phyloP scores from a whole-genome alignment of 2,329 filamentous ascomycete genomes.

The Colletotrichum sp. region DNA sequence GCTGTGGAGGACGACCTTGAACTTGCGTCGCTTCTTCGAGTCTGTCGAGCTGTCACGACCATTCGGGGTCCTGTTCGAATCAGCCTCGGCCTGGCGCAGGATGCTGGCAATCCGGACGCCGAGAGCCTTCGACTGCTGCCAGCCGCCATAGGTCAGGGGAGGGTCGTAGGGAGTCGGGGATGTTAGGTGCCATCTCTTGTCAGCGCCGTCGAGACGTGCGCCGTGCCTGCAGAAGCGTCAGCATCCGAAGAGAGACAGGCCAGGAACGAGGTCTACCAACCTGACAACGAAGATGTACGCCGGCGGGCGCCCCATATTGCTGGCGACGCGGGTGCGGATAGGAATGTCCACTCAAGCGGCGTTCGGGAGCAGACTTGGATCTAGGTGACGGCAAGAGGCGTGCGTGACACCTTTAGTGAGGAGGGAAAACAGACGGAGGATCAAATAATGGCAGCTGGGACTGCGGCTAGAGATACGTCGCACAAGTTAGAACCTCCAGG shows the following conservation, averaged over 20 bases:
- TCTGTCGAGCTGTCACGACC: constrained; percentile 23
- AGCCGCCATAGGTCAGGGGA: constrained; percentile 92
- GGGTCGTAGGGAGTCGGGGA: constrained; percentile 96
- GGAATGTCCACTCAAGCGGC: not conserved
- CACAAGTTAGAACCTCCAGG: not conserved
- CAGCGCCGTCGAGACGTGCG: constrained; percentile 89
- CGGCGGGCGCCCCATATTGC: constrained; percentile 45
- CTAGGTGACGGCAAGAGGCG: not conserved
- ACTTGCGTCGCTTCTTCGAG: constrained; percentile 59
- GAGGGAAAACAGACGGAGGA: not conserved
- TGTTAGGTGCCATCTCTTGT: constrained; percentile 93
- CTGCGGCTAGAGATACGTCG: constrained; percentile 3
- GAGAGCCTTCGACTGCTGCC: constrained; percentile 83
- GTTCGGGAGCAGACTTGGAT: not conserved
- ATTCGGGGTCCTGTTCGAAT: constrained; percentile 35
- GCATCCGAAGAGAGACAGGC: not conserved
- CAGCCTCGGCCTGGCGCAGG: constrained; percentile 56
- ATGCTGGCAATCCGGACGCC: constrained; percentile 85
- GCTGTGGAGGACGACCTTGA: constrained; percentile 85
- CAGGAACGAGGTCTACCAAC: constrained; percentile 27
- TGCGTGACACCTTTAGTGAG: not conserved
- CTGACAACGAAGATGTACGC: constrained; percentile 51
- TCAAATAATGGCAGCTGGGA: not conserved
- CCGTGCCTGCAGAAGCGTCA: constrained; percentile 68
- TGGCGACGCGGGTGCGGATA: not conserved